phyloP scores from a whole-genome alignment of 495 filamentous ascomycete species.

The Trichoderma erinaceum region DNA sequence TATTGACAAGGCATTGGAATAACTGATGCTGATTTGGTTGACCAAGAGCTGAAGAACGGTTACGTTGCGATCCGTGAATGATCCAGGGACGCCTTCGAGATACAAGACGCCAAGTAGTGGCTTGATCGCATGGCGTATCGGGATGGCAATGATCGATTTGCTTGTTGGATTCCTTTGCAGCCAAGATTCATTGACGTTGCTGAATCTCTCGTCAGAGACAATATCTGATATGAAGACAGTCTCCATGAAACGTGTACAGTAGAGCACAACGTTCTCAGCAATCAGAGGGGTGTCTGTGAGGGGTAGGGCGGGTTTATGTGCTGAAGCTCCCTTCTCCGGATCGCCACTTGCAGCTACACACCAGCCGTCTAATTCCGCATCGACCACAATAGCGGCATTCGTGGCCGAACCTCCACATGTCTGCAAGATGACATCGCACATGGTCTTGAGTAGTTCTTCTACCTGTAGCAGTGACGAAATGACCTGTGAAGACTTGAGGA shows the following conservation, averaged over 20 bases:
- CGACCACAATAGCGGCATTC: constrained; percentile 69
- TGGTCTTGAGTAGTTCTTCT: constrained; percentile 75
- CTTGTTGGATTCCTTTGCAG: constrained; percentile 59
- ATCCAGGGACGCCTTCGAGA: constrained; percentile 75
- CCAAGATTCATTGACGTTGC: constrained; percentile 69
- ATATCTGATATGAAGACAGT: constrained; percentile 78
- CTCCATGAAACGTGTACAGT: constrained; percentile 78
- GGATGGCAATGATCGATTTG: constrained; percentile 76
- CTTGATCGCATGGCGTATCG: constrained; percentile 66
- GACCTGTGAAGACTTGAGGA: constrained; percentile 81
- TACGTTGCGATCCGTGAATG: constrained; percentile 82
- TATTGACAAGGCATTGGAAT: constrained; percentile 81
- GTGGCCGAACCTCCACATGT: constrained; percentile 74
- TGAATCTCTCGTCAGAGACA: constrained; percentile 78
- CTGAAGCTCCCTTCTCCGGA: constrained; percentile 57
- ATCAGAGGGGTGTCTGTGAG: constrained; percentile 57
- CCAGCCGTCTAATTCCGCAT: constrained; percentile 59
- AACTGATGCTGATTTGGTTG: constrained; percentile 83
- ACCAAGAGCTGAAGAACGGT: constrained; percentile 80
- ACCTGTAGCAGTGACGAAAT: constrained; percentile 85
- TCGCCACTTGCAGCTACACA: constrained; percentile 72
- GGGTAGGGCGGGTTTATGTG: constrained; percentile 57
- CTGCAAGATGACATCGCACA: constrained; percentile 85
- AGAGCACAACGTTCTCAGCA: constrained; percentile 71
- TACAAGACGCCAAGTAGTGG: constrained; percentile 77